Percentiles rank a stretch among this genome's conserved stretches.
These are phyloP conservation scores for Macrocystidia cucumis DNA, from an alignment of 1,284 basidiomycete genomes.

Conservation along the genomic window DNA sequence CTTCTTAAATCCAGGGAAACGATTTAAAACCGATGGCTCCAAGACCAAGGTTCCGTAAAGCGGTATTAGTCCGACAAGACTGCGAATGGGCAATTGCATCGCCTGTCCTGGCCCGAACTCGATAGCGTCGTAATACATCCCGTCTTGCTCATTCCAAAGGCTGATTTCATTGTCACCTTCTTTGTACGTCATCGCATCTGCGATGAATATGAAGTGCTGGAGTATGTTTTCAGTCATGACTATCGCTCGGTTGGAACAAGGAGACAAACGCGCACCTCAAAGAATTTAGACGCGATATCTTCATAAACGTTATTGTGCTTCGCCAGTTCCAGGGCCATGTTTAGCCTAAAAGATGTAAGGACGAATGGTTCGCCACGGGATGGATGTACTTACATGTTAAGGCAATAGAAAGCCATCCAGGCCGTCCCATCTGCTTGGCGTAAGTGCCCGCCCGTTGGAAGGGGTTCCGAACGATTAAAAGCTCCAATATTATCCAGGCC, in stretches of 20 bases:
- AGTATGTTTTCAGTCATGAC: slow-evolving; percentile 3
- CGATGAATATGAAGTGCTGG: slow-evolving; percentile 92
- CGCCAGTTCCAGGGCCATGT: slow-evolving; percentile 94
- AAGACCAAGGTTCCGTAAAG: slow-evolving; percentile 92
- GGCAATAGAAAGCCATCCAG: slow-evolving; percentile 98
- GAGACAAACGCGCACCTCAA: slow-evolving; percentile 53
- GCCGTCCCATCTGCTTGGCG: slow-evolving; percentile 97
- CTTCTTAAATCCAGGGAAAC: slow-evolving; percentile 96
- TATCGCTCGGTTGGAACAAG: neutral
- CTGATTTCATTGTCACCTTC: slow-evolving; percentile 71
- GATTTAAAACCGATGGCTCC: slow-evolving; percentile 83
- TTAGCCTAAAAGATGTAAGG: slow-evolving; percentile 54
- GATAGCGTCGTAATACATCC: slow-evolving; percentile 98
- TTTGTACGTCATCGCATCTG: slow-evolving; percentile 95
- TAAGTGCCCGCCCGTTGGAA: slow-evolving; percentile 87
- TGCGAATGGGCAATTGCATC: slow-evolving; percentile 89
- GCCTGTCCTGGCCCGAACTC: slow-evolving; percentile 80
- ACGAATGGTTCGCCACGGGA: slow-evolving; percentile 3
- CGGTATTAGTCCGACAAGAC: slow-evolving; percentile 92
- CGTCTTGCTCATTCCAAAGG: slow-evolving; percentile 94
- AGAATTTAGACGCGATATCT: slow-evolving; percentile 99
- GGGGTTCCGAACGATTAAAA: slow-evolving; percentile 95
- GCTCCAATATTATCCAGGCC: slow-evolving; percentile 97
- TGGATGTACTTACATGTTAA: slow-evolving; percentile 71
- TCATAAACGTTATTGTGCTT: slow-evolving; percentile 98